A percentile compares a stretch with the other conserved stretches of the same genome.
These are phyloP conservation scores for Fusarium musae DNA, from an alignment of 2,329 filamentous ascomycete genomes.

Conservation along the genomic window DNA sequence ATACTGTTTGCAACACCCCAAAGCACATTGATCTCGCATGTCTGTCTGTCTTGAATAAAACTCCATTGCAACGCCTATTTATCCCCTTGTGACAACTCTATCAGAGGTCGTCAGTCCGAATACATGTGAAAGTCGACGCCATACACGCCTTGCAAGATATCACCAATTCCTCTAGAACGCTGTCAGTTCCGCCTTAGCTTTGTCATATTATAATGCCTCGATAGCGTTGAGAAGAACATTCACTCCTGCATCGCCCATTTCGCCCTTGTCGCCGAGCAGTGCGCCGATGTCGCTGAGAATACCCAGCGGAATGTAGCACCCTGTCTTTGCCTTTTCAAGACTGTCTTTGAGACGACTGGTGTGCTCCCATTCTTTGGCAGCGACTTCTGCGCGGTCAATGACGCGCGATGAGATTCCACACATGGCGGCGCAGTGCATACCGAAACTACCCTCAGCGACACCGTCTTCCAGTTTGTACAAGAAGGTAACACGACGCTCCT, in stretches of 20 bases:
- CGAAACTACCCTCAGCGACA: constrained; percentile 95
- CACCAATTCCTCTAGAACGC: background rate
- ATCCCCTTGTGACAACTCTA: constrained; percentile 27
- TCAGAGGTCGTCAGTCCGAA: constrained; percentile 13
- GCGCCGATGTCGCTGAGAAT: constrained; percentile 88
- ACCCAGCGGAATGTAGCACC: constrained; percentile 85
- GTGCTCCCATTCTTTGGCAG: constrained; percentile 94
- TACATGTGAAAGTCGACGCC: constrained; percentile 24
- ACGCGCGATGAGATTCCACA: constrained; percentile 89
- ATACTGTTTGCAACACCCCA: background rate
- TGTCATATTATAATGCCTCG: constrained; percentile 59
- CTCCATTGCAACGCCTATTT: constrained; percentile 32
- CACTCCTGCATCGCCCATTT: constrained; percentile 62
- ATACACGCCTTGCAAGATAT: constrained; percentile 26
- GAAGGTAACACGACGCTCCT: constrained; percentile 89
- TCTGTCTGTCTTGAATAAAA: background rate
- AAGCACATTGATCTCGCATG: background rate
- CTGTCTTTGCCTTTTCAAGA: constrained; percentile 81
- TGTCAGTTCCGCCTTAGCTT: background rate
- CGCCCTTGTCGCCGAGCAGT: constrained; percentile 70
- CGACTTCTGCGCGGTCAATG: constrained; percentile 86
- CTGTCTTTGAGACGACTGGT: constrained; percentile 91
- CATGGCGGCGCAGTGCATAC: constrained; percentile 99
- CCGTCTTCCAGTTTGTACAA: constrained; percentile 93
- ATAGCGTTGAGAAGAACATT: constrained; percentile 71